Conservation (phyloP, 192 early-diverging fungal genomes). For the Phycomyces blakesleeanus region DNA sequence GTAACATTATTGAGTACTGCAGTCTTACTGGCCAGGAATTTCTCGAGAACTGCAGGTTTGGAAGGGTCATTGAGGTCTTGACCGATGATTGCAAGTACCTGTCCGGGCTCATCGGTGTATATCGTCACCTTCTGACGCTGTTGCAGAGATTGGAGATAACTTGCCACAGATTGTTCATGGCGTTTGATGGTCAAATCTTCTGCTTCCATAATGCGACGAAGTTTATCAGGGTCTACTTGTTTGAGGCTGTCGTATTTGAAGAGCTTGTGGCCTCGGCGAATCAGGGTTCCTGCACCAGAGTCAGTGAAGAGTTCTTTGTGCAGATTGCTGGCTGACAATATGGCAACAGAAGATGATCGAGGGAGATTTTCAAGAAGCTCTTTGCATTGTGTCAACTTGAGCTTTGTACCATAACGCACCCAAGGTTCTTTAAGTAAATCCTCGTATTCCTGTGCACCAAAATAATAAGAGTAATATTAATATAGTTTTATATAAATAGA, state of each 20-base stretch:
- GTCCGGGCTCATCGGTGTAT: slow-evolving; percentile 92
- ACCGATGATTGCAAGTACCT: slow-evolving; percentile 87
- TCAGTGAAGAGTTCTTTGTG: slow-evolving; percentile 99
- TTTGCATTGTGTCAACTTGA: slow-evolving; percentile 97
- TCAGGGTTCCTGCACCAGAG: slow-evolving; percentile 93
- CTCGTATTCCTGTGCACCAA: slow-evolving; percentile 78
- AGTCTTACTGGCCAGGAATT: slow-evolving; percentile 83
- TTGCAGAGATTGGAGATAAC: slow-evolving; percentile 71
- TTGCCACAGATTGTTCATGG: slow-evolving; percentile 64
- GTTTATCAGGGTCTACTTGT: slow-evolving; percentile 72
- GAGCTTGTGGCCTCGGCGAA: slow-evolving; percentile 92
- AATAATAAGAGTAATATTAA: too few species aligned
- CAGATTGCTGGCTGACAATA: slow-evolving; percentile 95
- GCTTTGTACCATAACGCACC: slow-evolving; percentile 97
- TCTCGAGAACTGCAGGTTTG: slow-evolving; percentile 75
- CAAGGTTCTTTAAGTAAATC: slow-evolving; percentile 90
- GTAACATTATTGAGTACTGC: slow-evolving; percentile 92
- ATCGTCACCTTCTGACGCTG: slow-evolving; percentile 62
- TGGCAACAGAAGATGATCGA: slow-evolving; percentile 98
- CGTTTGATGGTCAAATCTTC: slow-evolving; percentile 66
- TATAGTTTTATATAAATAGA: too few species aligned
- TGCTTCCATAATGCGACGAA: slow-evolving; percentile 74
- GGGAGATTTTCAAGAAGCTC: slow-evolving; percentile 95
- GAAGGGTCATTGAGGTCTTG: slow-evolving; percentile 37
- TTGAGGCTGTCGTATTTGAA: slow-evolving; percentile 65